Evolutionary conservation across 768 basidiomycete genomes (phyloP).

Genomic region (Leccinum subtestaceum): DNA sequence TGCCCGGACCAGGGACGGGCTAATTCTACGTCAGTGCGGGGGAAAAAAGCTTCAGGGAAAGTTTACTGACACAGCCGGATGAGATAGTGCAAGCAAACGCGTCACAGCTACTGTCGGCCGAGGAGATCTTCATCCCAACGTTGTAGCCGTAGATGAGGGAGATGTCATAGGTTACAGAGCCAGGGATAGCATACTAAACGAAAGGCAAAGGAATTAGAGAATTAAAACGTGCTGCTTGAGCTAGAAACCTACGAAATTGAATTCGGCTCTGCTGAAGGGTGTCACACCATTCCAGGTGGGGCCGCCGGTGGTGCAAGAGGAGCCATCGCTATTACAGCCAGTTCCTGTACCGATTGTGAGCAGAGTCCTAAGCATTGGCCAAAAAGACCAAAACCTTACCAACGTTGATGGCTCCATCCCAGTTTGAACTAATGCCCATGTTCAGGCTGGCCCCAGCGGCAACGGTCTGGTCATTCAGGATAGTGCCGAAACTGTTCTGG

Average conservation of each 20-base stretch:
- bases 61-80: conserved; percentile 30
- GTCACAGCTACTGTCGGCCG: conserved; percentile 24
- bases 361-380: no score
- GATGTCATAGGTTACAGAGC: conserved; percentile 32
- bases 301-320: conserved; percentile 29
- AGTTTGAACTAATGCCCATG: conserved; percentile 31
- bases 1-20: conserved; percentile 29
- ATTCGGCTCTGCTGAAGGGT: conserved; percentile 34
- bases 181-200: conserved; percentile 22
- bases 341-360: conserved; percentile 24
- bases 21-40: conserved; percentile 7
- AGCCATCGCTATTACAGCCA: conserved; percentile 22
- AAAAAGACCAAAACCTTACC: conserved; percentile 13
- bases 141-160: conserved; percentile 35
- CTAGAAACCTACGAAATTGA: conserved; percentile 27
- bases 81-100: conserved; percentile 30
- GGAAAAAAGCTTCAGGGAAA: neutral
- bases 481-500: conserved; percentile 27
- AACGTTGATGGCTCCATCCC: conserved; percentile 32
- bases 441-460: conserved; percentile 22
- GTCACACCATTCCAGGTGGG: conserved; percentile 30
- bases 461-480: conserved; percentile 28
- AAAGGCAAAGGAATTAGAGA: neutral
- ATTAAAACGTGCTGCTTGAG: neutral
- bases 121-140: conserved; percentile 35